Evolutionary conservation across 1,139 yeast species (phyloP).

Genomic region (Debaryomycetaceae sp.): DNA sequence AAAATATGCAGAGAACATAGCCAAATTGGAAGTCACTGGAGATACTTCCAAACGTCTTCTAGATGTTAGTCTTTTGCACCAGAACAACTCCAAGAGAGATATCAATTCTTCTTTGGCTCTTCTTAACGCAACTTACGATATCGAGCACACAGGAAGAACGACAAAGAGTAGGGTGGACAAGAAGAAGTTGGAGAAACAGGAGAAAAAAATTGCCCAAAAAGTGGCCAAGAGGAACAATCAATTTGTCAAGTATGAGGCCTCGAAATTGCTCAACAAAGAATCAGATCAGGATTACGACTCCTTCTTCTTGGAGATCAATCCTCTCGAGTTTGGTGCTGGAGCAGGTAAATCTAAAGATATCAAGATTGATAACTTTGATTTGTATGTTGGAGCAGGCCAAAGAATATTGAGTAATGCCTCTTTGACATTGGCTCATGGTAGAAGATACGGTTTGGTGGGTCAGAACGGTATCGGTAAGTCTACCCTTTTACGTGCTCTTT

Average conservation of each 20-base stretch:
- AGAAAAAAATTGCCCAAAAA: conserved; percentile 92
- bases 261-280: conserved; percentile 67
- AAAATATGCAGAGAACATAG: conserved; percentile 65
- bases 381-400: conserved; percentile 93
- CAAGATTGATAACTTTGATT: conserved; percentile 86
- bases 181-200: conserved; percentile 96
- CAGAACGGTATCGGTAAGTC: conserved; percentile 99
- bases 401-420: conserved; percentile 89
- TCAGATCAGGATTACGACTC: conserved; percentile 82
- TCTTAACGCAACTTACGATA: conserved; percentile 73
- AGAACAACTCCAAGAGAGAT: conserved; percentile 65
- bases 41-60: conserved; percentile 79
- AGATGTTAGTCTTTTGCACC: conserved; percentile 60
- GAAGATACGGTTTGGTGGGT: conserved; percentile 96
- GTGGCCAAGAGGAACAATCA: conserved; percentile 90
- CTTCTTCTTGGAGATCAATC: conserved; percentile 91
- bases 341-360: conserved; percentile 96
- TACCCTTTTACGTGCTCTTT: conserved; percentile 81
- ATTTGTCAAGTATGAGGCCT: conserved; percentile 89
- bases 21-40: conserved; percentile 65
- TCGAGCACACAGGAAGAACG: conserved; percentile 87
- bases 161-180: conserved; percentile 93
- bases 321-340: conserved; percentile 84
- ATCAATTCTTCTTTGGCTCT: conserved; percentile 68
- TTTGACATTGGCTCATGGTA: conserved; percentile 83